Evolutionary conservation across 352 stramenopile species (phyloP).

Genomic region (Phytopythium oedochilum): DNA sequence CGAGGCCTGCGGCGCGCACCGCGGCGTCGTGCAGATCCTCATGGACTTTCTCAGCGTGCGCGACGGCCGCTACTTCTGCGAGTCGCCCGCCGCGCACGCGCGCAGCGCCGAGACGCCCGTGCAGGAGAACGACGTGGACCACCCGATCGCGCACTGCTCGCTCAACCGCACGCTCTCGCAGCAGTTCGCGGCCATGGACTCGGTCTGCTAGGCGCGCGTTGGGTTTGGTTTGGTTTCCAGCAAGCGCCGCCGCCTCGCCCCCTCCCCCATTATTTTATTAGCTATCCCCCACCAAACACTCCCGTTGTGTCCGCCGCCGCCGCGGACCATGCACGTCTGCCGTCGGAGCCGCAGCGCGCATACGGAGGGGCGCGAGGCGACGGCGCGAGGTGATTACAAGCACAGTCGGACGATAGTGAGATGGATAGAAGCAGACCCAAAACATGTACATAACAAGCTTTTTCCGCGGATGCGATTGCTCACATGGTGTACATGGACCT

Average conservation of each 20-base stretch:
- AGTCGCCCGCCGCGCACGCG: constrained; percentile 27
- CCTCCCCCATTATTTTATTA: constrained; percentile 1
- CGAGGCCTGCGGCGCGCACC: constrained; percentile 53
- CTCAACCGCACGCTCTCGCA: constrained; percentile 73
- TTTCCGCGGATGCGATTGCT: too few species aligned
- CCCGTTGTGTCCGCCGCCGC: not conserved
- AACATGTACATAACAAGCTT: too few species aligned
- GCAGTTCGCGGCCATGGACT: constrained; percentile 72
- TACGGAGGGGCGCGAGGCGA: not conserved
- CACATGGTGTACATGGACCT: too few species aligned
- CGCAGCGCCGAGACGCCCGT: constrained; percentile 12
- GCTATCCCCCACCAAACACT: not conserved
- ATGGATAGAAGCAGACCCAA: too few species aligned
- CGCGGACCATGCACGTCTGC: not conserved
- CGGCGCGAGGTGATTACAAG: too few species aligned
- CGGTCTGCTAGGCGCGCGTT: constrained; percentile 45
- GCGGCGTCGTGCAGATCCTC: constrained; percentile 76
- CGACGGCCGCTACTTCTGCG: constrained; percentile 73
- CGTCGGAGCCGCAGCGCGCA: not conserved
- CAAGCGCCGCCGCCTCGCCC: not conserved
- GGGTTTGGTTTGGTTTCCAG: not conserved
- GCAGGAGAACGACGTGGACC: constrained; percentile 53
- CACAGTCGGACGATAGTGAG: too few species aligned
- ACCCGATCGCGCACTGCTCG: constrained; percentile 66
- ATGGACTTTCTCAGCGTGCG: constrained; percentile 83